These are phyloP conservation scores for Schwanniomyces vanrijiae DNA, from an alignment of 805 yeast species.

Conservation along the genomic window DNA sequence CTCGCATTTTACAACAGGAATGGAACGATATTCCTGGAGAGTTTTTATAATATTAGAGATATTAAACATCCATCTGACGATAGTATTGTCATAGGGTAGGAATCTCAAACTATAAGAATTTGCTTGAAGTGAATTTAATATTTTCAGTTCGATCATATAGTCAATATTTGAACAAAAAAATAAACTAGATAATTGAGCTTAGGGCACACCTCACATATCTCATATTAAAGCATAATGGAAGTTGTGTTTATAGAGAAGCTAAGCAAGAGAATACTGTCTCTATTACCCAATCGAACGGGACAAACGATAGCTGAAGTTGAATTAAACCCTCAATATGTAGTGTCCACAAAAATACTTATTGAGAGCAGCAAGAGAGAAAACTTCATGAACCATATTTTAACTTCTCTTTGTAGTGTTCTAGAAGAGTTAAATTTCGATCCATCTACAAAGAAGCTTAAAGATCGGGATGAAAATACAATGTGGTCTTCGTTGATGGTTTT, in stretches of 20 bases:
- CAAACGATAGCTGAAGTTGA: constrained; percentile 39
- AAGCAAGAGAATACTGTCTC: constrained; percentile 28
- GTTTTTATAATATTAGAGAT: not conserved
- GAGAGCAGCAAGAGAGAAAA: not conserved
- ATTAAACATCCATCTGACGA: not conserved
- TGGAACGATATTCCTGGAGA: not conserved
- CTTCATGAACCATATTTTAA: constrained; percentile 20
- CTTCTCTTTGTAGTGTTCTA: constrained; percentile 21
- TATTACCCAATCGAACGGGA: constrained; percentile 41
- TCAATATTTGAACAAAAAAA: not conserved
- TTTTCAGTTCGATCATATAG: not conserved
- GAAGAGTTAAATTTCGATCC: constrained; percentile 24
- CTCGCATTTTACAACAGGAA: not conserved
- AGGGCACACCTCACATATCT: not conserved
- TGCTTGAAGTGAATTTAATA: not conserved
- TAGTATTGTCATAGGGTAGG: not conserved
- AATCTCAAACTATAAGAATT: not conserved
- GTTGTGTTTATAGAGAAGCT: constrained; percentile 22
- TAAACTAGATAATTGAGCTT: not conserved
- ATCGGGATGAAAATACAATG: constrained; percentile 29
- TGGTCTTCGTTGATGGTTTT: constrained; percentile 32
- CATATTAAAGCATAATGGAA: constrained; percentile 3
- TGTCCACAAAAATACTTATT: constrained; percentile 29
- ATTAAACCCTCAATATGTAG: constrained; percentile 37
- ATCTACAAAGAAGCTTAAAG: constrained; percentile 18